Evolutionary conservation across 192 early-diverging fungal genomes (phyloP).

Genomic region (Backusella luteola): DNA sequence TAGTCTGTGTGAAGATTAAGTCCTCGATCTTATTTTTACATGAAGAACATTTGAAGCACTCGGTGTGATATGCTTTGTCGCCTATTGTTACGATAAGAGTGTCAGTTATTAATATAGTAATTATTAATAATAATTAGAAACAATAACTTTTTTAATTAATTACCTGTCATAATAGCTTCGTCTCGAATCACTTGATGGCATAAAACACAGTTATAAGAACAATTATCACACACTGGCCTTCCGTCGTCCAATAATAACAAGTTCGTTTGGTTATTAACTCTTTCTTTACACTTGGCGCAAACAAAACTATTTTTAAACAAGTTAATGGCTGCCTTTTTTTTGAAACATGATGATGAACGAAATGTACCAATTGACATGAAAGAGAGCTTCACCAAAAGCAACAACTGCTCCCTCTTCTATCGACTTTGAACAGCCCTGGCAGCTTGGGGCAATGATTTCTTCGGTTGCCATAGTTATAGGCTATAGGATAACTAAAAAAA

Average conservation of each 20-base stretch:
- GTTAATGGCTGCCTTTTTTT: constrained; percentile 19
- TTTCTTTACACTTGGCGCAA: constrained; percentile 73
- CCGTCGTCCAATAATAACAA: constrained; percentile 74
- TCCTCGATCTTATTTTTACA: constrained; percentile 75
- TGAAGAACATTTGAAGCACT: constrained; percentile 75
- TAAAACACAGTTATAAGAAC: constrained; percentile 72
- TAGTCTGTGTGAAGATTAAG: constrained; percentile 77
- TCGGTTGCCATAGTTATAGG: background rate
- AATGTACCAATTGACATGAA: constrained; percentile 79
- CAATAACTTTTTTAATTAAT: constrained; percentile 27
- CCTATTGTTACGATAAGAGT: constrained; percentile 36
- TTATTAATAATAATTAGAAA: background rate
- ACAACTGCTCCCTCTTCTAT: constrained; percentile 79
- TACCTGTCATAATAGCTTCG: constrained; percentile 79
- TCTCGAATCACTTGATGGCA: constrained; percentile 74
- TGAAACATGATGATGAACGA: background rate
- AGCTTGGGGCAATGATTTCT: constrained; percentile 41
- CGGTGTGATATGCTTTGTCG: constrained; percentile 76
- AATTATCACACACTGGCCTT: constrained; percentile 77
- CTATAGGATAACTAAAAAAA: background rate
- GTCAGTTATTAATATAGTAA: background rate
- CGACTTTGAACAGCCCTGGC: constrained; percentile 63
- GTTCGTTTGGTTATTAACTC: constrained; percentile 74
- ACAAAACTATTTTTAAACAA: constrained; percentile 53
- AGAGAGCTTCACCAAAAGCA: constrained; percentile 79